Evolutionary conservation across 306 rosid genomes (phyloP), one percentile per base, ranked within the genome.

Genomic region (Macrotyloma uniflorum): DNA sequence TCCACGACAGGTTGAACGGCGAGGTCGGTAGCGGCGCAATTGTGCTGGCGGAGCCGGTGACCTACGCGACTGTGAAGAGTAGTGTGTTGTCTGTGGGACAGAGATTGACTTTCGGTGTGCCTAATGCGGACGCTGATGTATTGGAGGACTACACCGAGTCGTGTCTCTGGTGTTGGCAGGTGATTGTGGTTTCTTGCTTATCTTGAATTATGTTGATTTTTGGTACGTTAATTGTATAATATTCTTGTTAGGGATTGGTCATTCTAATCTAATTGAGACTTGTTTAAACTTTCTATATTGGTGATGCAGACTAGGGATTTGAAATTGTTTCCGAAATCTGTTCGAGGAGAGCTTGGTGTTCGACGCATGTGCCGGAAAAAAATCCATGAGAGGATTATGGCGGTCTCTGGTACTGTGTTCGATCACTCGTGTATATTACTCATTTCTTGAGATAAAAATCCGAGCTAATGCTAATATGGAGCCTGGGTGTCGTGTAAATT

Each of bases 141-240:
- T 70, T 95, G 62, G 98, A 93, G 80, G 99, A 95, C 43, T 83
- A 84, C 13, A 90, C 98, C 0, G 82, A 86, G 15, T 84, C 89
- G 1, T 91, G 96, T 36, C 91, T 95, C 5, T 95, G 99, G 99
- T 95, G 99, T 74, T 95, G 99, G 99, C 98, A 95, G 99, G 99
- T 95, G 72, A 75, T 69, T 23, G 0, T 13, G 5, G 3, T 62
- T 49, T 62, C 12, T 2, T 63, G 24, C 5, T 59, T 35, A 1
- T 9, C 11, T 42, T 51, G 49, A 42, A 19, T 22, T 80, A 3
- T 9, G 51, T 18, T 23, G 11, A n/a, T 70, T 5, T 15, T 50
- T 26, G 8, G 1, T 35, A 14, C 23, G 32, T 32, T 1, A 20
- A 28, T 8, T 45, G 16, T 20, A 13, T 45, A 1, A 8, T 10